Evolutionary conservation across 805 yeast species (phyloP).

Genomic region (Candida corydali): DNA sequence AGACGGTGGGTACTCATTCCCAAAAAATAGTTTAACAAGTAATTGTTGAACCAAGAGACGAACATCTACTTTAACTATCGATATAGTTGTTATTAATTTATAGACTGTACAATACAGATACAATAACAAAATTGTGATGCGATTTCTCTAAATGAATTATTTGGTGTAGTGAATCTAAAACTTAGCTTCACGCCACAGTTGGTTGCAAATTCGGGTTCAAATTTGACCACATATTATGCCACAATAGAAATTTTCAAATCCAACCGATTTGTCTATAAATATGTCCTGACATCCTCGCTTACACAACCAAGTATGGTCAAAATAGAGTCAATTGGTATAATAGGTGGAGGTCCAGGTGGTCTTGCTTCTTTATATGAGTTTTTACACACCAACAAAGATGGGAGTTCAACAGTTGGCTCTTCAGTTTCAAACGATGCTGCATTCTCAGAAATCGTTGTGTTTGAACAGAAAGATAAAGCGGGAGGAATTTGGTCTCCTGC

Average conservation of each 20-base stretch:
- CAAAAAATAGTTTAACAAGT: constrained; percentile 30
- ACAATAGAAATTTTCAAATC: no score
- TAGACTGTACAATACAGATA: no score
- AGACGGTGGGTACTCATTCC: constrained; percentile 58
- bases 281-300: no score
- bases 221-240: no score
- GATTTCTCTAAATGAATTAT: no score
- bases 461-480: constrained; percentile 37
- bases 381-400: constrained; percentile 24
- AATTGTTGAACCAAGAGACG: neutral
- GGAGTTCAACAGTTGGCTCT: constrained; percentile 19
- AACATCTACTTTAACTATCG: no score
- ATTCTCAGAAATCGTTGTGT: constrained; percentile 35
- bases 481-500: constrained; percentile 46
- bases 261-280: no score
- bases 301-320: constrained; percentile 13
- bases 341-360: constrained; percentile 33
- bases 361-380: constrained; percentile 29
- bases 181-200: no score
- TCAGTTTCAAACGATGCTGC: constrained; percentile 15
- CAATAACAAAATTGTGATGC: no score
- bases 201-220: no score
- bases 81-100: no score
- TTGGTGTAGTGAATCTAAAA: no score
- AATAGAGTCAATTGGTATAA: constrained; percentile 21